These are phyloP conservation scores for Ceratorhiza oryzae-sativae DNA, from an alignment of 1,284 basidiomycete species.

Conservation along the genomic window DNA sequence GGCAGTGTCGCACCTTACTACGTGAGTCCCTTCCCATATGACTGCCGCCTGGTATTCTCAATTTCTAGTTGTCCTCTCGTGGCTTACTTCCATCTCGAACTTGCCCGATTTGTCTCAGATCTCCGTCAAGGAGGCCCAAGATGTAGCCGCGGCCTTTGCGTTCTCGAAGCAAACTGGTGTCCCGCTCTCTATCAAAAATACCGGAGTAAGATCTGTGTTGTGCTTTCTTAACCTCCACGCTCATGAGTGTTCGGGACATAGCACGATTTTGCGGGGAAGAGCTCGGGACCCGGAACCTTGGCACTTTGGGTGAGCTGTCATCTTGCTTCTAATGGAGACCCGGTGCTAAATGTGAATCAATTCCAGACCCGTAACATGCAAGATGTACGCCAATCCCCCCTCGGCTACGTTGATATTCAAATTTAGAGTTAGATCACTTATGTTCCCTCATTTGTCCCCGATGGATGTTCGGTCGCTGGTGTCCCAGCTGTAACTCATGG, in stretches of 20 bases:
- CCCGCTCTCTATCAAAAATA: constrained; percentile 60
- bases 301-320: constrained; percentile 32
- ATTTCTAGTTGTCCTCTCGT: too few species aligned
- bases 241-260: neutral
- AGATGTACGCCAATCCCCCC: constrained; percentile 19
- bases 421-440: constrained; percentile 36
- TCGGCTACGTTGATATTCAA: neutral
- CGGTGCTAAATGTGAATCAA: neutral
- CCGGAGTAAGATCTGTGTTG: constrained; percentile 48
- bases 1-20: constrained; percentile 56
- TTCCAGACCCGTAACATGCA: constrained; percentile 35
- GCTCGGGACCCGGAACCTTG: constrained; percentile 15
- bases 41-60: too few species aligned
- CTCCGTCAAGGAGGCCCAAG: constrained; percentile 52
- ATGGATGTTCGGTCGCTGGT: constrained; percentile 12
- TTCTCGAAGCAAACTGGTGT: constrained; percentile 54
- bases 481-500: constrained; percentile 35
- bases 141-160: constrained; percentile 55
- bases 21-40: constrained; percentile 46
- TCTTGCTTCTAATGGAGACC: neutral
- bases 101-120: constrained; percentile 51
- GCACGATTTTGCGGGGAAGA: constrained; percentile 27
- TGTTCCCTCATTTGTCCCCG: constrained; percentile 36
- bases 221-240: neutral
- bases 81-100: neutral